Conservation (phyloP, 495 filamentous ascomycete genomes). For the Aspergillus coremiiformis region DNA sequence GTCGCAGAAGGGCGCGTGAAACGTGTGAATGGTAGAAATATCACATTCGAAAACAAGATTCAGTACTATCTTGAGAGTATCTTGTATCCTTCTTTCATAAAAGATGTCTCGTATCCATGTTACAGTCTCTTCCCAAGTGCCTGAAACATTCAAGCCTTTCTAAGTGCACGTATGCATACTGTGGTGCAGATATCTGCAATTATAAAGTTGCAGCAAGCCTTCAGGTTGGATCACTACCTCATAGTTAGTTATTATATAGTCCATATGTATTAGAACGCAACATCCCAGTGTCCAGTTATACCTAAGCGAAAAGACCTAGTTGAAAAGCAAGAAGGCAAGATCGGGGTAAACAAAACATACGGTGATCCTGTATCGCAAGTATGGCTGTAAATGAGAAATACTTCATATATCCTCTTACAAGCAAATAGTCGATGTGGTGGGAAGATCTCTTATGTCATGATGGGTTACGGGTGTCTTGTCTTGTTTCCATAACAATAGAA, state of each 20-base stretch:
- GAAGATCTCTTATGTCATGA: neutral
- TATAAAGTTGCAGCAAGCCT: neutral
- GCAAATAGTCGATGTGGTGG: neutral
- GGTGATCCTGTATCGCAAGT: neutral
- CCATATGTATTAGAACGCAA: neutral
- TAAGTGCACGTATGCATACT: neutral
- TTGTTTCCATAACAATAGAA: conserved; percentile 43
- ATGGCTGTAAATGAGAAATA: neutral
- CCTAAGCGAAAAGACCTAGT: neutral
- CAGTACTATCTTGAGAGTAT: neutral
- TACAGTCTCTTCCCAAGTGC: neutral
- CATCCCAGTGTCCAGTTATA: neutral
- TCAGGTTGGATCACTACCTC: neutral
- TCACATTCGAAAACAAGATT: neutral
- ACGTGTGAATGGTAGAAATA: neutral
- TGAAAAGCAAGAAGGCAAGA: neutral
- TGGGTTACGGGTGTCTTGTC: neutral
- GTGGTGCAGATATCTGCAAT: neutral
- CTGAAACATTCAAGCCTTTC: neutral
- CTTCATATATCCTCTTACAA: neutral
- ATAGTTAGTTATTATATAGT: neutral
- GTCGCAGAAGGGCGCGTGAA: neutral
- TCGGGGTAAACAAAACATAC: neutral
- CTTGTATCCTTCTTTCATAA: neutral
- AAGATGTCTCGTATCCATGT: neutral